Conservation (phyloP, 805 yeast species). For the Yarrowia hollandica region DNA sequence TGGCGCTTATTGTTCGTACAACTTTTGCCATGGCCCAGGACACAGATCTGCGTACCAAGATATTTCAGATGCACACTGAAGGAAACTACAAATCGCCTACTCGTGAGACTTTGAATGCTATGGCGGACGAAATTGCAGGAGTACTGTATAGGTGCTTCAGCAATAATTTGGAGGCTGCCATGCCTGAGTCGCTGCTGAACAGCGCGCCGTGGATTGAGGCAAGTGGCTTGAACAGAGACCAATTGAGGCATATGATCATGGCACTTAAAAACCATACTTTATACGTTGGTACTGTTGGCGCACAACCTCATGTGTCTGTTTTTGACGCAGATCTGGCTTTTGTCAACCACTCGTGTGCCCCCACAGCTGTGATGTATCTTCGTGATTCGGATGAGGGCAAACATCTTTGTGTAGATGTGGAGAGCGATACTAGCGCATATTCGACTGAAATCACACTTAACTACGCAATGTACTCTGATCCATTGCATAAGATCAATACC, state of each 20-base stretch:
- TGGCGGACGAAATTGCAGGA: slow-evolving; percentile 11
- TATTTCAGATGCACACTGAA: slow-evolving; percentile 20
- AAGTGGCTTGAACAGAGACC: not conserved
- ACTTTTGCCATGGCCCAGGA: slow-evolving; percentile 20
- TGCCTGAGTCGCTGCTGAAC: slow-evolving; percentile 8
- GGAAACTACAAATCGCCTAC: slow-evolving; percentile 24
- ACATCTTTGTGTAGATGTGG: slow-evolving; percentile 15
- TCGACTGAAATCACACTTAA: slow-evolving; percentile 11
- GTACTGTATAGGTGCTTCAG: not conserved
- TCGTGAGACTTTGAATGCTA: not conserved
- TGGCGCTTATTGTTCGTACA: slow-evolving; percentile 16
- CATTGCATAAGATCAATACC: slow-evolving; percentile 20
- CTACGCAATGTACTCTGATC: slow-evolving; percentile 23
- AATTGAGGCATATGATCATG: slow-evolving; percentile 5
- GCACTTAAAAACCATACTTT: slow-evolving; percentile 10
- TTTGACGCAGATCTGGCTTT: slow-evolving; percentile 7
- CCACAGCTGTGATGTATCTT: slow-evolving; percentile 9
- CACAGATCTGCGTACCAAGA: not conserved
- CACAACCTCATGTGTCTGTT: slow-evolving; percentile 13
- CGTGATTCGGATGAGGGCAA: slow-evolving; percentile 5
- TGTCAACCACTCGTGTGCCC: slow-evolving; percentile 28
- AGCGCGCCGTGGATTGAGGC: slow-evolving; percentile 24
- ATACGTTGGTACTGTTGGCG: slow-evolving; percentile 14
- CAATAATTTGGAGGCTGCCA: not conserved
- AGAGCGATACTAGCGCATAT: not conserved